These are phyloP conservation scores for Vaccinium vitisidaea DNA, from an alignment of 148 eudicot genomes.

Conservation along the genomic window DNA sequence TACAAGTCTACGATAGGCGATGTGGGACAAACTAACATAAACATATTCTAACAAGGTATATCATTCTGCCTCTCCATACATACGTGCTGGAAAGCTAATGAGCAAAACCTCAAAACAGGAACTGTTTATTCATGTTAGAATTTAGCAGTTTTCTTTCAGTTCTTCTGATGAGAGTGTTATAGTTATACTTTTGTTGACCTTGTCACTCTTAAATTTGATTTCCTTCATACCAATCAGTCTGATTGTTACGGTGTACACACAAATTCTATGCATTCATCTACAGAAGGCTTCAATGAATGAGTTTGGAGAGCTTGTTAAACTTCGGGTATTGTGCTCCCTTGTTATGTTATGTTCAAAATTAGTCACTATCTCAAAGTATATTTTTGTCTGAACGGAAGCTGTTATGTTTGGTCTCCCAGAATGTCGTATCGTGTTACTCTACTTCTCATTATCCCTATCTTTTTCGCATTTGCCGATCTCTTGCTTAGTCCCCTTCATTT, in stretches of 20 bases:
- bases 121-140: not conserved
- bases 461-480: not conserved
- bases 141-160: not conserved
- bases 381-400: not conserved
- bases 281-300: slow-evolving; percentile 73
- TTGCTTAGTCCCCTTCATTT: not conserved
- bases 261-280: slow-evolving; percentile 86
- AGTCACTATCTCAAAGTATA: not conserved
- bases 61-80: not conserved
- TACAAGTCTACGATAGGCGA: too few relatives aligned
- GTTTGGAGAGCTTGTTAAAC: slow-evolving; percentile 69
- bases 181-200: not conserved
- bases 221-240: slow-evolving; percentile 10
- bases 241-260: slow-evolving; percentile 20
- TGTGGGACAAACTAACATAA: too few relatives aligned
- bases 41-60: too few relatives aligned
- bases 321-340: slow-evolving; percentile 48
- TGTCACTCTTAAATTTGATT: slow-evolving; percentile 5
- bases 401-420: not conserved
- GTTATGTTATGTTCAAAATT: not conserved
- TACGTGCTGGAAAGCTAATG: not conserved
- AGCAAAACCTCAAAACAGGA: not conserved
- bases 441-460: not conserved
- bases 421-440: not conserved
- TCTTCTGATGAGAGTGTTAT: not conserved